These are phyloP conservation scores for Arabidopsis lyrata DNA, from an alignment of 441 rosid genomes.

Conservation along the genomic window DNA sequence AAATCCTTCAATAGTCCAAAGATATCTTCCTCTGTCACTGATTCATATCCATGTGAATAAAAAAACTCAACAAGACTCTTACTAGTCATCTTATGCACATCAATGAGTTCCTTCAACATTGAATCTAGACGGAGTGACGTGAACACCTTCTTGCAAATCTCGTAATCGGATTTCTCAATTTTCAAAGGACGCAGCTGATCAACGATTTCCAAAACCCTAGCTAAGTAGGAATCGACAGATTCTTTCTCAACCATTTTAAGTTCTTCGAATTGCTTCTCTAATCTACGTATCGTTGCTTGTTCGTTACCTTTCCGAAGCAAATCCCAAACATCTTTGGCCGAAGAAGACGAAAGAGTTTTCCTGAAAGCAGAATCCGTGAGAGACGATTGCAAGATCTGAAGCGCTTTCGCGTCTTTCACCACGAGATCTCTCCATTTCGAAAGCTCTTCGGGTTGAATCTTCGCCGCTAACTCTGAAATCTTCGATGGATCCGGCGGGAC, in stretches of 20 bases:
- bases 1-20: neutral
- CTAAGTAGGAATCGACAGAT: neutral
- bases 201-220: neutral
- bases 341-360: neutral
- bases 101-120: neutral
- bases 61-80: neutral
- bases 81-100: neutral
- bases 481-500: slow-evolving; percentile 24
- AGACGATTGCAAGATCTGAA: slow-evolving; percentile 19
- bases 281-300: neutral
- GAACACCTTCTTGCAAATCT: neutral
- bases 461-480: slow-evolving; percentile 8
- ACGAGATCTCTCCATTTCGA: slow-evolving; percentile 23
- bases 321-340: slow-evolving; percentile 19
- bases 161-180: neutral
- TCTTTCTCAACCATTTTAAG: neutral
- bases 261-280: slow-evolving; percentile 36
- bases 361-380: neutral
- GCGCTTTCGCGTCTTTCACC: slow-evolving; percentile 27
- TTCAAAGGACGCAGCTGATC: neutral
- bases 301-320: neutral
- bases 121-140: neutral
- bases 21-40: neutral
- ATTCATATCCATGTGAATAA: neutral
- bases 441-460: slow-evolving; percentile 2